These are phyloP conservation scores for Ensete glaucum DNA, from an alignment of 176 grass and related monocot species.

Conservation along the genomic window DNA sequence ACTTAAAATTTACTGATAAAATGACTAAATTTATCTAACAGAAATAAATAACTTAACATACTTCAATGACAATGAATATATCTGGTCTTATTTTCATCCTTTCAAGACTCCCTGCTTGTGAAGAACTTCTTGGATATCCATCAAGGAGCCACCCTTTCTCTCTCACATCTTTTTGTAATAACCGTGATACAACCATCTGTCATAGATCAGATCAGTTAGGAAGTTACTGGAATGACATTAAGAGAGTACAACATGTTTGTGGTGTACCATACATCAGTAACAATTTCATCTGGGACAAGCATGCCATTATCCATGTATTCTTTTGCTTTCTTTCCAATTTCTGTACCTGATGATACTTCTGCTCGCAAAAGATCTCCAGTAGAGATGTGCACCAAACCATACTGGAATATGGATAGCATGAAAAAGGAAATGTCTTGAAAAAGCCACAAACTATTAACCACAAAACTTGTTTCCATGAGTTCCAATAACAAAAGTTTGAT, in stretches of 20 bases:
- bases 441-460: background rate
- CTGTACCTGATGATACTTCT: conserved; percentile 66
- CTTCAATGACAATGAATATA: conserved; percentile 71
- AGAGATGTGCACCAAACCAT: conserved; percentile 94
- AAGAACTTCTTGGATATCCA: conserved; percentile 77
- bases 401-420: conserved; percentile 27
- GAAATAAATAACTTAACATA: conserved; percentile 27
- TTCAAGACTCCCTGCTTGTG: conserved; percentile 79
- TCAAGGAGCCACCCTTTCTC: conserved; percentile 91
- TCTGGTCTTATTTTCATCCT: conserved; percentile 68
- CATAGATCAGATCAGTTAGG: conserved; percentile 12
- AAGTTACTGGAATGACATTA: background rate
- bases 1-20: background rate
- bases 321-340: conserved; percentile 89
- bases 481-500: no score
- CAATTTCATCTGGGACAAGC: conserved; percentile 84
- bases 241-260: conserved; percentile 9
- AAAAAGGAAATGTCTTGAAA: background rate
- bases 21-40: background rate
- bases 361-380: conserved; percentile 87
- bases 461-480: background rate
- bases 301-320: conserved; percentile 83
- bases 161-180: conserved; percentile 63
- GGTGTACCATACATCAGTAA: conserved; percentile 70
- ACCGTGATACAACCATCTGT: conserved; percentile 72